Evolutionary conservation across 1,139 yeast genomes (phyloP), one percentile per base, ranked within the genome.

Genomic region (Pichia sp.): DNA sequence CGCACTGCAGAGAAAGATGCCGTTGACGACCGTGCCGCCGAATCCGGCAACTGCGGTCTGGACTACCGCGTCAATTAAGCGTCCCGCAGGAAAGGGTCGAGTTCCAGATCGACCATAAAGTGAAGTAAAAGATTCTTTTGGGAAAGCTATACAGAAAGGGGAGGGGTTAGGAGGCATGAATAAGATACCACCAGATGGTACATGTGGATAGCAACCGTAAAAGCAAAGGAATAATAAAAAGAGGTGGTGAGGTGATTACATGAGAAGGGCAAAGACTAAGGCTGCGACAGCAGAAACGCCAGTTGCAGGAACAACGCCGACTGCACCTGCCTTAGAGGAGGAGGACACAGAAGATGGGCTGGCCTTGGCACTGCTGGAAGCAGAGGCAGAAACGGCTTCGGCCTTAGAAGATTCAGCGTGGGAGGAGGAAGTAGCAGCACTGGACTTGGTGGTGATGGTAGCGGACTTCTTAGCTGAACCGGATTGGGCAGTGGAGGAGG

Each of bases 291-390:
- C 49, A 8, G 55, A 45, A 6, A 38, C 10, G 30, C 52, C 45
- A 2, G 43, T 29, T 15, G 51, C 53, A 26, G 57, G 50, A 11
- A 36, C 49, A n/a, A 48, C 16, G 32, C 43, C 47, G 4, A 49
- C 54, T 11, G 57, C 56, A 31, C 45, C 55, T 8, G 49, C 45
- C 45, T 40, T 47, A 2, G 55, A 32, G 26, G 56, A 29, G 32
- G 52, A 40, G 15, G 46, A 43, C 19, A 36, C 38, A 15, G 55
- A 5, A 31, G 49, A 7, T 16, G 55, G 13, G 36, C 36, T 32
- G 36, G 36, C 13, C 13, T 32, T 32, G 36, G 36, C 13, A 13
- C 36, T 26, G 11, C 45, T 31, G 19, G 61, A 46, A 30, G 49
- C 42, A 41, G 59, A 46, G 11, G 51, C 10, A 13, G 26, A 23